Percentiles rank a stretch among this genome's conserved stretches.
Conservation (phyloP, 2,329 filamentous ascomycete genomes). For the Alternaria conjuncta region DNA sequence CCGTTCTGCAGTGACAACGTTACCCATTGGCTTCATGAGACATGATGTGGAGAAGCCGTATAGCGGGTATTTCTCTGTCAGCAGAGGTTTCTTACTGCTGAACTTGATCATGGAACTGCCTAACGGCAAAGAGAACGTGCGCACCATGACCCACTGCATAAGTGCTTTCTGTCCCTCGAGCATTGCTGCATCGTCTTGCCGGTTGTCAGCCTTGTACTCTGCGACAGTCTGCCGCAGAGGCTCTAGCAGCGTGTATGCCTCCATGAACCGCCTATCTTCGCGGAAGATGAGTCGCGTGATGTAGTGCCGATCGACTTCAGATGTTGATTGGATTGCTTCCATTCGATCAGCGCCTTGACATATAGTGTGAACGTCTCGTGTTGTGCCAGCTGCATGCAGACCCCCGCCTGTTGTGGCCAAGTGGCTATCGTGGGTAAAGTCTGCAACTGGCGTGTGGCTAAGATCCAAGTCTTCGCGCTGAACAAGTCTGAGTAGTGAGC, state of each 20-base stretch:
- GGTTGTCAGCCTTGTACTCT: conserved; percentile 75
- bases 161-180: conserved; percentile 92
- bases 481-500: conserved; percentile 74
- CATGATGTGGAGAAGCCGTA: conserved; percentile 91
- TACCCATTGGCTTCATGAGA: conserved; percentile 88
- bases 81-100: conserved; percentile 81
- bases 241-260: conserved; percentile 84
- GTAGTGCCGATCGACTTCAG: conserved; percentile 80
- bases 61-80: conserved; percentile 91
- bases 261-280: conserved; percentile 86
- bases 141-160: conserved; percentile 82
- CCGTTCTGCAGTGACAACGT: conserved; percentile 92
- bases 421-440: conserved; percentile 34
- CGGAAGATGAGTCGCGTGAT: conserved; percentile 88
- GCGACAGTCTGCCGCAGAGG: conserved; percentile 80
- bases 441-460: conserved; percentile 22
- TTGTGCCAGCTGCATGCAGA: conserved; percentile 23
- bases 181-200: conserved; percentile 84
- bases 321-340: conserved; percentile 74
- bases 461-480: conserved; percentile 79
- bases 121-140: conserved; percentile 86
- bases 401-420: conserved; percentile 18
- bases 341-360: conserved; percentile 70
- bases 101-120: conserved; percentile 89
- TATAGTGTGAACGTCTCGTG: conserved; percentile 76